These are phyloP conservation scores for Eremothecium gossypii DNA, from an alignment of 1,139 yeast species.

Conservation along the genomic window DNA sequence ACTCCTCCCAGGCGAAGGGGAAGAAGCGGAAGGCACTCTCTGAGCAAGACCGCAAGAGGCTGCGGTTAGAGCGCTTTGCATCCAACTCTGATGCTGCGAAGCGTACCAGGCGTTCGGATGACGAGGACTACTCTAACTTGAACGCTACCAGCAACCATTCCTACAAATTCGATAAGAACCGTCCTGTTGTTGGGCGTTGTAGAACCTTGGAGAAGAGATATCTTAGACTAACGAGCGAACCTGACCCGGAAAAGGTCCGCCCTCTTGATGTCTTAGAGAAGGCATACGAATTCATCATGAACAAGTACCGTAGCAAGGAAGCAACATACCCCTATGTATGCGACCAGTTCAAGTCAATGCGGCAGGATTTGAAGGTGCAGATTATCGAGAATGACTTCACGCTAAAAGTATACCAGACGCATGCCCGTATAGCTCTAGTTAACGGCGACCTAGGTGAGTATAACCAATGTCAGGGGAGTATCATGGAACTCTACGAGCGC, in stretches of 20 bases:
- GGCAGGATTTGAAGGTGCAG: slow-evolving; percentile 93
- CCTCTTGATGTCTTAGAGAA: slow-evolving; percentile 55
- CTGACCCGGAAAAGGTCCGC: slow-evolving; percentile 75
- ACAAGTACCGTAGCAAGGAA: slow-evolving; percentile 45
- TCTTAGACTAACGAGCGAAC: slow-evolving; percentile 80
- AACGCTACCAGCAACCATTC: slow-evolving; percentile 28
- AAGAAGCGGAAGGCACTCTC: neutral
- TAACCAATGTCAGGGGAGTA: slow-evolving; percentile 86
- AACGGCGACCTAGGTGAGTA: slow-evolving; percentile 85
- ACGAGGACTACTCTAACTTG: slow-evolving; percentile 25
- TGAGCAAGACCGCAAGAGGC: slow-evolving; percentile 20
- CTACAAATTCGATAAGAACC: slow-evolving; percentile 26
- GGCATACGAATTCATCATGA: slow-evolving; percentile 47
- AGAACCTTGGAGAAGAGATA: slow-evolving; percentile 65
- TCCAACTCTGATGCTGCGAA: slow-evolving; percentile 5
- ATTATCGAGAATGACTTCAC: slow-evolving; percentile 75
- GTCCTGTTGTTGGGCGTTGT: slow-evolving; percentile 55
- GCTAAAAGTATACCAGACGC: slow-evolving; percentile 70
- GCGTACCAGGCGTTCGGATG: slow-evolving; percentile 12
- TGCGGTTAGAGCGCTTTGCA: slow-evolving; percentile 25
- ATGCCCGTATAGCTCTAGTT: slow-evolving; percentile 79
- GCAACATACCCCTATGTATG: slow-evolving; percentile 65
- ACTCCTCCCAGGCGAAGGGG: neutral
- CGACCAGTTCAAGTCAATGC: slow-evolving; percentile 81
- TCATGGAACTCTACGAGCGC: slow-evolving; percentile 49